Conservation (phyloP, 805 yeast genomes). For the Metschnikowia picachoensis region DNA sequence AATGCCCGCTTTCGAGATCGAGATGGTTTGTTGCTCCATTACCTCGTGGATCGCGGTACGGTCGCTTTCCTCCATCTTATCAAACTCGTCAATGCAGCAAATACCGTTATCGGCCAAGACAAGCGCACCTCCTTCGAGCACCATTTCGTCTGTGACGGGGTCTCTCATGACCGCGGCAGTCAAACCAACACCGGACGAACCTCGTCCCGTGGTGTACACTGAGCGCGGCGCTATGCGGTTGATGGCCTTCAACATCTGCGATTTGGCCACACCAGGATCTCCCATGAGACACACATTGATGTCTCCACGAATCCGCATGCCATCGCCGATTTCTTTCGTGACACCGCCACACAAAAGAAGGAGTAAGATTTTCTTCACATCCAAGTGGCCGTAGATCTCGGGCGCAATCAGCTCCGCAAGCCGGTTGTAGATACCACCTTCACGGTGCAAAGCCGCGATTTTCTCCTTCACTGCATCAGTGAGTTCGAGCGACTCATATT, state of each 20-base stretch:
- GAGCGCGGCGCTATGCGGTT: conserved; percentile 93
- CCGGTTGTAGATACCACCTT: conserved; percentile 73
- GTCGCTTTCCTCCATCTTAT: conserved; percentile 96
- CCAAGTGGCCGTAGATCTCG: conserved; percentile 91
- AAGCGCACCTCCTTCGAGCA: conserved; percentile 95
- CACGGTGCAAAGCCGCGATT: conserved; percentile 50
- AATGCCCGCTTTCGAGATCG: conserved; percentile 96
- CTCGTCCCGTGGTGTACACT: conserved; percentile 96
- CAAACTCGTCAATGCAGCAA: conserved; percentile 98
- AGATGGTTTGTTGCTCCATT: conserved; percentile 98
- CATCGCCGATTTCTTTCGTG: conserved; percentile 91
- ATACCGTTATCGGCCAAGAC: conserved; percentile 97
- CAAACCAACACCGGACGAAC: conserved; percentile 97
- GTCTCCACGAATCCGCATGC: conserved; percentile 96
- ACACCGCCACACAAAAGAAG: conserved; percentile 92
- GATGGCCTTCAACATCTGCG: conserved; percentile 88
- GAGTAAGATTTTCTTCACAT: conserved; percentile 86
- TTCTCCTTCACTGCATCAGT: conserved; percentile 53
- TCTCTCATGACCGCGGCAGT: conserved; percentile 99
- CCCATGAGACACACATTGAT: conserved; percentile 96
- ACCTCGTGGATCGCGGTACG: conserved; percentile 98
- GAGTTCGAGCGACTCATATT: conserved; percentile 63
- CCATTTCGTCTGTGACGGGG: conserved; percentile 98
- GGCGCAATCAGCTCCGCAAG: conserved; percentile 93
- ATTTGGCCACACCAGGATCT: conserved; percentile 99